Conservation (phyloP, 192 early-diverging fungal genomes). For the Podila clonocystis region DNA sequence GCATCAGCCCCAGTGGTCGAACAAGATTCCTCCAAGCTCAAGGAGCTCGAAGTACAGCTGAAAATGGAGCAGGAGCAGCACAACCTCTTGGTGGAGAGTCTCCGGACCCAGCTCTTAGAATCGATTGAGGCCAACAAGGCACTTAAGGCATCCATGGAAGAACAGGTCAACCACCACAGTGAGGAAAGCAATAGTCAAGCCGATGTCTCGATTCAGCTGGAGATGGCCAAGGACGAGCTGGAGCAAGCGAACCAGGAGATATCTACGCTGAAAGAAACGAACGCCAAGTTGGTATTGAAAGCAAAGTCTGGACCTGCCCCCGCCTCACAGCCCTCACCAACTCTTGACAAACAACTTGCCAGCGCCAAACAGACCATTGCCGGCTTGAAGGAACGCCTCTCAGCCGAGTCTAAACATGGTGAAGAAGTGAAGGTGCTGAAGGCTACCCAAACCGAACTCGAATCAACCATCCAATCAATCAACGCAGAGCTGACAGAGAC, state of each 20-base stretch:
- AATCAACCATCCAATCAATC: conserved; percentile 1
- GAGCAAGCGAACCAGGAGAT: conserved; percentile 34
- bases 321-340: neutral
- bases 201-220: conserved; percentile 28
- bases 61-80: conserved; percentile 50
- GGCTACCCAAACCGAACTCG: conserved; percentile 10
- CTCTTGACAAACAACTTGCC: conserved; percentile 13
- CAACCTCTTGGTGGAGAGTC: conserved; percentile 29
- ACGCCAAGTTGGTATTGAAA: conserved; percentile 14
- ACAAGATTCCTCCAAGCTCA: neutral
- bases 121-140: conserved; percentile 14
- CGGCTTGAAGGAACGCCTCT: conserved; percentile 12
- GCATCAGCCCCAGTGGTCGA: neutral
- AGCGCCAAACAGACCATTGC: conserved; percentile 28
- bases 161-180: neutral
- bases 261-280: conserved; percentile 7
- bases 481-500: conserved; percentile 9
- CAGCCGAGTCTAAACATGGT: conserved; percentile 3
- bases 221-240: conserved; percentile 34
- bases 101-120: conserved; percentile 21
- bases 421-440: conserved; percentile 3
- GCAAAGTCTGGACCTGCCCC: conserved; percentile 2
- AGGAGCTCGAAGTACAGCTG: conserved; percentile 17
- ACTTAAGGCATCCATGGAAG: conserved; percentile 17
- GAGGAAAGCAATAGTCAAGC: conserved; percentile 20